Evolutionary conservation across 139 green algal species (phyloP).

Genomic region (Tetradesmus lagerheimii): DNA sequence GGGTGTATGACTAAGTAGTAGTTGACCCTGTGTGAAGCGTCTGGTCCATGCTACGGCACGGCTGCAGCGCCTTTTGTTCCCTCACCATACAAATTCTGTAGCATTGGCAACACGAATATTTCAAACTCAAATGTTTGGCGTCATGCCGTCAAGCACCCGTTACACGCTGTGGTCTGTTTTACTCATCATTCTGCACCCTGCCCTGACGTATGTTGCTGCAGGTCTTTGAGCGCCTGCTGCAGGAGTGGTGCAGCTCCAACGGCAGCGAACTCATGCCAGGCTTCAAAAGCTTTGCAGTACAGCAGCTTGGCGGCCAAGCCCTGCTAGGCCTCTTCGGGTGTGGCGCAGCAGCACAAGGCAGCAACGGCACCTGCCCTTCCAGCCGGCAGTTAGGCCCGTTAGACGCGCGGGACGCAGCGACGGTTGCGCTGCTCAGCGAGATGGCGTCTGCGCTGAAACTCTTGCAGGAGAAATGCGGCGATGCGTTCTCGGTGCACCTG

Average conservation of each 20-base stretch:
- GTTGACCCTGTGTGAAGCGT: background rate
- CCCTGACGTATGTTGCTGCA: constrained; percentile 8
- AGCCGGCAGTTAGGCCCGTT: constrained; percentile 38
- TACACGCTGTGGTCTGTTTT: too few species aligned
- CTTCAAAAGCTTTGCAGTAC: constrained; percentile 66
- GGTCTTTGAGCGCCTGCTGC: constrained; percentile 62
- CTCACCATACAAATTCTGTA: too few species aligned
- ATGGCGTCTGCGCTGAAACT: constrained; percentile 69
- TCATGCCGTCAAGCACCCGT: too few species aligned
- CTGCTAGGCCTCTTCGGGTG: constrained; percentile 65
- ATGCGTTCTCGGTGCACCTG: constrained; percentile 69
- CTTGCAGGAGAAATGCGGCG: constrained; percentile 57
- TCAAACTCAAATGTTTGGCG: too few species aligned
- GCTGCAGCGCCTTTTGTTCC: too few species aligned
- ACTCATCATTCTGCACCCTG: background rate
- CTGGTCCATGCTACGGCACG: too few species aligned
- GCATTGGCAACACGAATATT: too few species aligned
- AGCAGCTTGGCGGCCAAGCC: constrained; percentile 72
- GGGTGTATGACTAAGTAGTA: background rate
- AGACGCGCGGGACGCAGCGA: constrained; percentile 75
- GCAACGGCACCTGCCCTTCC: background rate
- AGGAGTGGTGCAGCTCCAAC: constrained; percentile 61
- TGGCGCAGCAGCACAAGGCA: constrained; percentile 3
- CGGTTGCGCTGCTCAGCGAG: constrained; percentile 75
- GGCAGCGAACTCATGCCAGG: constrained; percentile 57